Evolutionary conservation across 768 basidiomycete genomes (phyloP).

Genomic region (Dendrothele bispora): DNA sequence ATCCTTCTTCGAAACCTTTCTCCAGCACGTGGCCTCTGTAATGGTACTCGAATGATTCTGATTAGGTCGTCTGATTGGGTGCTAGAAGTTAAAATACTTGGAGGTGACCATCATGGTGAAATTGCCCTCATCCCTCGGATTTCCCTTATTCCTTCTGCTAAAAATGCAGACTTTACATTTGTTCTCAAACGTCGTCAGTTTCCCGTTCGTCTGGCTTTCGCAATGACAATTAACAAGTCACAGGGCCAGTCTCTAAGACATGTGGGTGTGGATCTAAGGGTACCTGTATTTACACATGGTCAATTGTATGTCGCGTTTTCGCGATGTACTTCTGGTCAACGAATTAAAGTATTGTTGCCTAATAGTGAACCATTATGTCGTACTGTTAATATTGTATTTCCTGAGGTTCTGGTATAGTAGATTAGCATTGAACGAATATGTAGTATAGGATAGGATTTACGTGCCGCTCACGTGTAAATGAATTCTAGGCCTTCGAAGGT

Average conservation of each 20-base stretch:
- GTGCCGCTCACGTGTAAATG: too few relatives aligned
- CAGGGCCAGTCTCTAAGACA: constrained; percentile 28
- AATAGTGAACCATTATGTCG: not conserved
- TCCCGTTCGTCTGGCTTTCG: constrained; percentile 29
- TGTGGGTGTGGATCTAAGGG: constrained; percentile 24
- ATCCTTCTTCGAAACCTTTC: constrained; percentile 46
- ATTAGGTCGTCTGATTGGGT: not conserved
- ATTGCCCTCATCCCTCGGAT: not conserved
- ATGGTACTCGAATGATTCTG: constrained; percentile 30
- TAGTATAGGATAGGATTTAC: too few relatives aligned
- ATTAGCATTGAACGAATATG: too few relatives aligned
- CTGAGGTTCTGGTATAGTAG: not conserved
- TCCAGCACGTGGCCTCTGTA: constrained; percentile 34
- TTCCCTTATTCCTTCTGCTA: not conserved
- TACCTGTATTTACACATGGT: constrained; percentile 25
- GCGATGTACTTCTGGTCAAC: constrained; percentile 11
- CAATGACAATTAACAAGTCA: constrained; percentile 29
- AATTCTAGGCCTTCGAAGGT: too few relatives aligned
- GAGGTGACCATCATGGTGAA: not conserved
- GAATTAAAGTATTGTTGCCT: not conserved
- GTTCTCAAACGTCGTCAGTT: constrained; percentile 26
- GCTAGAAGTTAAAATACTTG: not conserved
- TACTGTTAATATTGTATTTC: not conserved
- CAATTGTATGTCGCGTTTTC: constrained; percentile 29
- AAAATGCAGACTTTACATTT: constrained; percentile 12